phyloP scores from a whole-genome alignment of 139 green algal species.

The Diplosphaera chodatii region DNA sequence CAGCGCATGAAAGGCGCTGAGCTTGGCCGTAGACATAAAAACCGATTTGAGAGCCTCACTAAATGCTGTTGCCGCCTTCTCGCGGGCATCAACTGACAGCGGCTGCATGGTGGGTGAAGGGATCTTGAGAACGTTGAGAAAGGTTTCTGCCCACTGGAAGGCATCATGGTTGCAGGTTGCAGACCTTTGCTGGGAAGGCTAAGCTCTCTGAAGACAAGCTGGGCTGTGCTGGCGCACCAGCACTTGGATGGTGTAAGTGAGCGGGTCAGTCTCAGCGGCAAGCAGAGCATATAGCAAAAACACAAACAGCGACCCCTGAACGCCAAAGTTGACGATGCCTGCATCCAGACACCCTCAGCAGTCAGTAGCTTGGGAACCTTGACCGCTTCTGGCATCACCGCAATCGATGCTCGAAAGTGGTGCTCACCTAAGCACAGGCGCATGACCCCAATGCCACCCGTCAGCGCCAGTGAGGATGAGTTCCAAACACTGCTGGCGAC shows the following conservation, averaged over 20 bases:
- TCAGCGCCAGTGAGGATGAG: constrained; percentile 48
- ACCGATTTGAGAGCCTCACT: constrained; percentile 34
- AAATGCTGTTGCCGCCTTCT: constrained; percentile 25
- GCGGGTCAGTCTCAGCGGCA: constrained; percentile 37
- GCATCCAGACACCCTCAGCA: too few relatives aligned
- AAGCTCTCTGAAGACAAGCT: too few relatives aligned
- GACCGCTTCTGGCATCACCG: too few relatives aligned
- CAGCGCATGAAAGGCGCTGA: constrained; percentile 49
- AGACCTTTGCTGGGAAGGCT: too few relatives aligned
- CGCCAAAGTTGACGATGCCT: constrained; percentile 29
- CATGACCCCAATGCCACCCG: constrained; percentile 41
- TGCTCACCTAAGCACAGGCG: constrained; percentile 34
- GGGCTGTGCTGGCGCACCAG: too few relatives aligned
- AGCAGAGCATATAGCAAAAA: constrained; percentile 53
- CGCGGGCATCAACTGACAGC: constrained; percentile 27
- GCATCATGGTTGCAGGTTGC: too few relatives aligned
- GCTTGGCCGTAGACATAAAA: constrained; percentile 52
- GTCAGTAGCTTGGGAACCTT: too few relatives aligned
- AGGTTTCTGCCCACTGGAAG: too few relatives aligned
- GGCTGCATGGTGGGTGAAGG: constrained; percentile 52
- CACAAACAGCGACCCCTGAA: constrained; percentile 42
- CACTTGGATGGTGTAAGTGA: constrained; percentile 15
- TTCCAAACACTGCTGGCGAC: constrained; percentile 29
- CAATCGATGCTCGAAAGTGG: background rate
- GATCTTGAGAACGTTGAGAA: too few relatives aligned